Evolutionary conservation across 164 flowering plant genomes (phyloP), one percentile per base, ranked within the genome.

Genomic region (Malania oleifera): DNA sequence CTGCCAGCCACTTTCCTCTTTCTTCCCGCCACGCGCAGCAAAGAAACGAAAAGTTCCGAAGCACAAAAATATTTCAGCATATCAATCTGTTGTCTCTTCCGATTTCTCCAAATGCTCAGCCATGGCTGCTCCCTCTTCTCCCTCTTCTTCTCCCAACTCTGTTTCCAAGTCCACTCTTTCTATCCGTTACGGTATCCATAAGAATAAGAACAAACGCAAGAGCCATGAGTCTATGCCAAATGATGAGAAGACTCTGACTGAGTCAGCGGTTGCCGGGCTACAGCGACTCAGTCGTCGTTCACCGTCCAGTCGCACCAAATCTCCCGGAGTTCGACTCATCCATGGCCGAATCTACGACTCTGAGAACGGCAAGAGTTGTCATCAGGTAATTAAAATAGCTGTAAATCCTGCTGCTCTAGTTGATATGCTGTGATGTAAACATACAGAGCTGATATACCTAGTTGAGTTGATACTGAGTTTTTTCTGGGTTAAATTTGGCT

Each of bases 311-410:
- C 20, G 20, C 46, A 17, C 14, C 37, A 35, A 39, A 17, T 52
- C 48, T 6, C 71, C 67, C 31, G 54, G 63, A 7, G 40, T 64
- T 43, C 61, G 65, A 34, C 9, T 62, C 14, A 18, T 61, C 20
- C 53, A 52, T 27, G 60, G 56, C 43, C 45, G 69, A 48, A 56
- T 65, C 29, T 70, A 70, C 40, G 73, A 70, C 52, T 61, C 73
- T 3, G 34, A 61, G 31, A 34, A 56, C 12, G 74, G 74, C 29
- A 66, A 61, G 22, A 45, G 56, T 40, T 70, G 74, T 39, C 74
- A 70, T 31, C 74, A 70, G 70, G 74, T 70, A 18, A 43, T 19
- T 43, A 8, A 2, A 8, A 13, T 14, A 9, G 43, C 11, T 31
- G 4, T 9, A 13, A 39, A 14, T 2, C 11, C 43, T 13, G 3